Evolutionary conservation across 2,329 filamentous ascomycete species (phyloP), one percentile per base, ranked within the genome.

Genomic region (Lasiodiplodia theobromae): DNA sequence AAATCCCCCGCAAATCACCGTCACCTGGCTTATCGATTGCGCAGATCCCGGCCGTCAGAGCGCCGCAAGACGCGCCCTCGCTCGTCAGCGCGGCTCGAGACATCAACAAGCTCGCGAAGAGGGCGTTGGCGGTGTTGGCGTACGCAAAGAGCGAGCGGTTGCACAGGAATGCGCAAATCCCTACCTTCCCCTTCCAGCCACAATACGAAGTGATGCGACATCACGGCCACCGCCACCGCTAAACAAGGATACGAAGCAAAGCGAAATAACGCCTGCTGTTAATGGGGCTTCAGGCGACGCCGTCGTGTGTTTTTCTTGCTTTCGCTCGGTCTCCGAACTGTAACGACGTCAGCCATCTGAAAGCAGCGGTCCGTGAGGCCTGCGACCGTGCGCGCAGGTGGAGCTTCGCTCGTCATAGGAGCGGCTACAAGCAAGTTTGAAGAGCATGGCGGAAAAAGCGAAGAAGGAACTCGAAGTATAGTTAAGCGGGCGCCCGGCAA

Each of bases 1-100:
- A 62, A 21, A 25, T 38, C 60, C 60, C 40, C 60, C 60, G 47
- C 60, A 64, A 52, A 64, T 64, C 60, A 64, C 44, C 28, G 47
- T 16, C 44, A 31, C 11, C 31, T 12, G 18, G 14, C 60, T 64
- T 64, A 64, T 64, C 60, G 60, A 64, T 64, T 64, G 60, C 60
- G 60, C 44, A 51, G 60, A 64, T 64, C 60, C 60, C 60, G 37
- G 40, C 40, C 7, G 34, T n/a, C 57, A 49, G 25, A 25, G 38
- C 57, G 56, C 56, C 3, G 31, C 57, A 14, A 11, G 44, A 47
- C 44, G 44, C 57, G 21, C 23, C 21, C 23, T 11, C 37, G 10
- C 57, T 8, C 37, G 57, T 16, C 23, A 8, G 31, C 31, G 16
- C 31, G 10, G 31, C 31, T 18, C 54, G 18, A 23, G 18, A 31